A percentile compares a stretch with the other conserved stretches of the same genome.
Evolutionary conservation across 1,284 basidiomycete species (phyloP).

Genomic region (Boletellus dicymbophilus): DNA sequence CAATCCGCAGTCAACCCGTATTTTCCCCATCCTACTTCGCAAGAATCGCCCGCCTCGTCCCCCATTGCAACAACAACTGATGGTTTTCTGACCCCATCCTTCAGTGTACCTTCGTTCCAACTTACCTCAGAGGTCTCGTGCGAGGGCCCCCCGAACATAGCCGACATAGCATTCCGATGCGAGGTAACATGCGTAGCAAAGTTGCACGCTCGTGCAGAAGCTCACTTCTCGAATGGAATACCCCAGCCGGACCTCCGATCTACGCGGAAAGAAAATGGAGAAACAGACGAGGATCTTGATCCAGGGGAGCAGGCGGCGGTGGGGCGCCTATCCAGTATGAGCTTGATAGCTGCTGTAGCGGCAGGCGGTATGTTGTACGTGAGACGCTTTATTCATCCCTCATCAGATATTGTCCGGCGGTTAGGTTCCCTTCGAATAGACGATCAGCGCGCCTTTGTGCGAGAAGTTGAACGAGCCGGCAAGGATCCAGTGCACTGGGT

Average conservation of each 20-base stretch:
- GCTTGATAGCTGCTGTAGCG: constrained; percentile 85
- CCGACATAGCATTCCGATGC: constrained; percentile 12
- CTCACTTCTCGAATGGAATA: constrained; percentile 13
- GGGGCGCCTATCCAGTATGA: constrained; percentile 91
- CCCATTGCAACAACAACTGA: constrained; percentile 10
- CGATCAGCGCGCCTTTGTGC: constrained; percentile 70
- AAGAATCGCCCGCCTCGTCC: constrained; percentile 22
- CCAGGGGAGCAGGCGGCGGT: constrained; percentile 74
- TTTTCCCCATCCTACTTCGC: constrained; percentile 28
- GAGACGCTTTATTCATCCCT: constrained; percentile 1
- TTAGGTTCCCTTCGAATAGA: constrained; percentile 65
- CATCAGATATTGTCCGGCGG: constrained; percentile 9
- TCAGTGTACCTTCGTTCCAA: constrained; percentile 21
- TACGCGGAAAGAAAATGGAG: constrained; percentile 16
- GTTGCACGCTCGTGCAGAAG: constrained; percentile 8
- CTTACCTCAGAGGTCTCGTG: constrained; percentile 14
- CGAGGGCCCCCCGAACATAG: constrained; percentile 15
- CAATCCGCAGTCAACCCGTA: constrained; percentile 33
- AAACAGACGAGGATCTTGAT: constrained; percentile 36
- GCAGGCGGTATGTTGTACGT: constrained; percentile 58
- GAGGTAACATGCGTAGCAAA: constrained; percentile 20
- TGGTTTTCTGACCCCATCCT: constrained; percentile 17
- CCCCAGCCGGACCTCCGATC: constrained; percentile 16
- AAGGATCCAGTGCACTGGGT: constrained; percentile 84
- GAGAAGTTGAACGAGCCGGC: constrained; percentile 81